Conservation (phyloP, 352 stramenopile genomes). For the Phytophthora sp. region DNA sequence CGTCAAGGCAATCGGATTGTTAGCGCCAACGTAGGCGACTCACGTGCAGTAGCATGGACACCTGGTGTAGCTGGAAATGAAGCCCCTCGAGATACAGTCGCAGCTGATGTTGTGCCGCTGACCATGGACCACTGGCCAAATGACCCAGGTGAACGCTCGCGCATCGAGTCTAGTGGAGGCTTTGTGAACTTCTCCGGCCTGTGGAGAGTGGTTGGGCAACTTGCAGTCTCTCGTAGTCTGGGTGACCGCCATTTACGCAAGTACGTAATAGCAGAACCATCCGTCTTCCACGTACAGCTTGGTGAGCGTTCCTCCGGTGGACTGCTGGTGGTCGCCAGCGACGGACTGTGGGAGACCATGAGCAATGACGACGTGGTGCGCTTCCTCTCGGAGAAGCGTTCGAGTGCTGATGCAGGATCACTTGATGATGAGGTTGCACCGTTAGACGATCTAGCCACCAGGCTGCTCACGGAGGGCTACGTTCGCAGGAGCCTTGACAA, state of each 20-base stretch:
- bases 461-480: conserved; percentile 92
- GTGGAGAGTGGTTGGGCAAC: conserved; percentile 89
- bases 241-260: conserved; percentile 89
- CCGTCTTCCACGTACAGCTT: conserved; percentile 58
- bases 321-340: conserved; percentile 70
- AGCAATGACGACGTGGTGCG: conserved; percentile 49
- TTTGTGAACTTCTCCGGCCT: conserved; percentile 75
- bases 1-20: conserved; percentile 54
- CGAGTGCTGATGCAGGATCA: conserved; percentile 28
- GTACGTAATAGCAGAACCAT: conserved; percentile 84
- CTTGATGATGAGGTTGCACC: conserved; percentile 26
- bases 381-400: conserved; percentile 45
- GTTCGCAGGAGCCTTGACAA: conserved; percentile 96
- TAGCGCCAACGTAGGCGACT: conserved; percentile 88
- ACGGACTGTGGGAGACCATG: conserved; percentile 83
- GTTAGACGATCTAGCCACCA: conserved; percentile 78
- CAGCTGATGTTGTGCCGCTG: conserved; percentile 25
- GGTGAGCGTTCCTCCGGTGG: conserved; percentile 1
- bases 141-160: conserved; percentile 43
- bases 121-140: conserved; percentile 76
- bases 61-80: neutral
- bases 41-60: conserved; percentile 67
- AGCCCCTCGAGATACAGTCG: neutral
- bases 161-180: conserved; percentile 80
- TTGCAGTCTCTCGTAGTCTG: conserved; percentile 93